These are phyloP conservation scores for Lipomyces sp. DNA, from an alignment of 805 yeast species.

Conservation along the genomic window DNA sequence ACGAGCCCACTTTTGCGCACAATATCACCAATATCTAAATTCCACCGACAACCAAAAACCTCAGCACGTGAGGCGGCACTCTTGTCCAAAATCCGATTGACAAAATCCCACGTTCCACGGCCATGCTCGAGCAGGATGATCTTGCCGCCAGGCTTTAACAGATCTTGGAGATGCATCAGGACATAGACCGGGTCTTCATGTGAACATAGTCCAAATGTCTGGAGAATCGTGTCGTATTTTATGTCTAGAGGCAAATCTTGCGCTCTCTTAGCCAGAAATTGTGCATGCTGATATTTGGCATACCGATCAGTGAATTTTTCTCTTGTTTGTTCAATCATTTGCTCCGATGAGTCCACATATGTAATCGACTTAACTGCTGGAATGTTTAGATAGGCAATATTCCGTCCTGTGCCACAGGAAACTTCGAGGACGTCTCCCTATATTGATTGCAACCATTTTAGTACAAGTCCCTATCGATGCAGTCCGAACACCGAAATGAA, in stretches of 20 bases:
- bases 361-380: constrained; percentile 74
- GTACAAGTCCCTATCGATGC: constrained; percentile 49
- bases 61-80: constrained; percentile 82
- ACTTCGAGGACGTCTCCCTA: constrained; percentile 92
- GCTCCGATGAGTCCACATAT: constrained; percentile 78
- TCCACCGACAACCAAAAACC: constrained; percentile 98
- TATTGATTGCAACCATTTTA: constrained; percentile 61
- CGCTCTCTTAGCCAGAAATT: constrained; percentile 88
- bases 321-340: constrained; percentile 82
- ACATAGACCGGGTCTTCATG: constrained; percentile 91
- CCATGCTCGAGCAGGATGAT: constrained; percentile 91
- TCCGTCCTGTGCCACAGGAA: constrained; percentile 95
- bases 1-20: constrained; percentile 83
- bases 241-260: constrained; percentile 55
- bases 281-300: constrained; percentile 73
- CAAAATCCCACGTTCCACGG: constrained; percentile 74
- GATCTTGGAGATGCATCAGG: constrained; percentile 67
- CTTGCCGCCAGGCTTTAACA: constrained; percentile 89
- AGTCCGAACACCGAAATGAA: not conserved
- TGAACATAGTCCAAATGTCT: constrained; percentile 94
- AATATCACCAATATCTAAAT: constrained; percentile 86
- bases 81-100: constrained; percentile 79
- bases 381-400: constrained; percentile 61
- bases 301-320: constrained; percentile 70
- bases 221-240: constrained; percentile 88